phyloP scores from a whole-genome alignment of 2,329 filamentous ascomycete species.

The Fusarium solani-melongenae region DNA sequence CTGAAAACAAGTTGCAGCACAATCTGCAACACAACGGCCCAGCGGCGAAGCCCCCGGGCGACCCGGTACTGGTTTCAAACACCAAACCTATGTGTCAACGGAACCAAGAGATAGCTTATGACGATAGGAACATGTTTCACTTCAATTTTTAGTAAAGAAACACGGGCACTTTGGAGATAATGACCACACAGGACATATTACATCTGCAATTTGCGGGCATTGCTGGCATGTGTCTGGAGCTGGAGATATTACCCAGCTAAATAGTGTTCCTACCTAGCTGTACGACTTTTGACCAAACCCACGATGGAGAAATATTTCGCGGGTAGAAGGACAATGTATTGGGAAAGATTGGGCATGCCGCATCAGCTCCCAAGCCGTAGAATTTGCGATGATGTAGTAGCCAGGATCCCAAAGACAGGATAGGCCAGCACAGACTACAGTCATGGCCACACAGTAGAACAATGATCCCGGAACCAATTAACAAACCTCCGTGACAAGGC shows the following conservation, averaged over 20 bases:
- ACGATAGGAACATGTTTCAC: not conserved
- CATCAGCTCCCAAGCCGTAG: not conserved
- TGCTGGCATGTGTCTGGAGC: not conserved
- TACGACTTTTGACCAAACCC: not conserved
- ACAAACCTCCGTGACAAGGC: not conserved
- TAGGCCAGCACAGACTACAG: not conserved
- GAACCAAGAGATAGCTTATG: not conserved
- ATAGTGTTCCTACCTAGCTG: not conserved
- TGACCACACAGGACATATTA: not conserved
- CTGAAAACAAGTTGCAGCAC: not conserved
- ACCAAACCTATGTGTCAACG: not conserved
- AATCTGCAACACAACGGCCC: not conserved
- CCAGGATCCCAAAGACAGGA: not conserved
- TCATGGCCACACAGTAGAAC: not conserved
- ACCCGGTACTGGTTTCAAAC: not conserved
- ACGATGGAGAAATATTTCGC: too few relatives aligned
- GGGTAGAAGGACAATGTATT: not conserved
- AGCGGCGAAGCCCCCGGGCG: not conserved
- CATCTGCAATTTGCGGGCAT: not conserved
- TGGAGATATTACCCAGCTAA: not conserved
- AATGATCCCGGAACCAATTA: not conserved
- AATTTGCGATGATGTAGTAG: not conserved
- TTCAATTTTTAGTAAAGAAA: not conserved
- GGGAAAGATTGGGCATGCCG: not conserved
- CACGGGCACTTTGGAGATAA: accelerated